phyloP scores from a whole-genome alignment of 129 eudicot genomes.

The Pittosporum tobira region DNA sequence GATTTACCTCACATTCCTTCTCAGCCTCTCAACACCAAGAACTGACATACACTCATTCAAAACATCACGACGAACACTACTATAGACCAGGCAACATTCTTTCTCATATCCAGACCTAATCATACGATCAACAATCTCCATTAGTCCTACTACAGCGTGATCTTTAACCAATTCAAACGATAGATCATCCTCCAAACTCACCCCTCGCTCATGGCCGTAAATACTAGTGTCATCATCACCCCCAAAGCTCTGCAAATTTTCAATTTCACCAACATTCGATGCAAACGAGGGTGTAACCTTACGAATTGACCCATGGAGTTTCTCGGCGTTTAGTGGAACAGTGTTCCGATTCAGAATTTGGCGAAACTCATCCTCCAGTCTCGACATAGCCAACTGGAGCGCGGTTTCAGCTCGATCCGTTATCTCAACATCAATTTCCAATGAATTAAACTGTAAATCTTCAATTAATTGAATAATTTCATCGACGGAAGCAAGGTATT shows the following conservation, averaged over 20 bases:
- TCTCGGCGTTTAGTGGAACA: conserved; percentile 44
- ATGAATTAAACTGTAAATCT: conserved; percentile 19
- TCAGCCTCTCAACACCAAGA: conserved; percentile 55
- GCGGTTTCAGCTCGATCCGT: conserved; percentile 62
- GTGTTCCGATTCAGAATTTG: conserved; percentile 40
- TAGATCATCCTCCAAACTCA: conserved; percentile 49
- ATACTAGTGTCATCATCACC: conserved; percentile 27
- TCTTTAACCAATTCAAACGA: conserved; percentile 40
- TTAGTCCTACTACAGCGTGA: conserved; percentile 44
- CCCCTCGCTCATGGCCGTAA: too few relatives aligned
- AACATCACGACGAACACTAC: conserved; percentile 46
- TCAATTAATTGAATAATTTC: too few relatives aligned
- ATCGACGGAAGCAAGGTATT: conserved; percentile 49
- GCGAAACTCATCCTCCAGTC: conserved; percentile 62
- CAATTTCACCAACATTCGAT: too few relatives aligned
- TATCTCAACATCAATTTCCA: conserved; percentile 11
- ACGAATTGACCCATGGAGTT: conserved; percentile 39
- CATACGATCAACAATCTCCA: conserved; percentile 59
- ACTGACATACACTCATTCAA: conserved; percentile 57
- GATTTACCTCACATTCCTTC: conserved; percentile 30
- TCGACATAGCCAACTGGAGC: conserved; percentile 59
- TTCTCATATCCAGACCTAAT: conserved; percentile 77
- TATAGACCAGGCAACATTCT: conserved; percentile 72
- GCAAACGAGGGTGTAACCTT: conserved; percentile 24
- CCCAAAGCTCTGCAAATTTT: conserved; percentile 12